A percentile compares a stretch with the other conserved stretches of the same genome.
Conservation (phyloP, 192 early-diverging fungal genomes). For the Entophlyctis luteolus region DNA sequence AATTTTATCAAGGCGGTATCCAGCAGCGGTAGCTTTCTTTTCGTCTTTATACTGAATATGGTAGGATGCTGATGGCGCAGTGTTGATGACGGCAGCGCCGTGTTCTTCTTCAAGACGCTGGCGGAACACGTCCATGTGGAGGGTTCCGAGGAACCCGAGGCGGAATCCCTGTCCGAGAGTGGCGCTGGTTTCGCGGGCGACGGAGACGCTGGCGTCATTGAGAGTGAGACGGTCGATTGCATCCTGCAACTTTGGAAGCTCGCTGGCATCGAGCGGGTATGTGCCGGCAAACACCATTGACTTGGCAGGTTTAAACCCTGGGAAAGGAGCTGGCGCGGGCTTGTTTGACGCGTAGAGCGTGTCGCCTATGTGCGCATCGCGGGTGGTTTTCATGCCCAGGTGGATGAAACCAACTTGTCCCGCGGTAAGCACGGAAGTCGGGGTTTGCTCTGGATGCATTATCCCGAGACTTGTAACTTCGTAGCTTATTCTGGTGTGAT, state of each 20-base stretch:
- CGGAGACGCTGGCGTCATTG: slow-evolving; percentile 90
- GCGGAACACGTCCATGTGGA: slow-evolving; percentile 98
- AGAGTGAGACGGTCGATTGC: slow-evolving; percentile 88
- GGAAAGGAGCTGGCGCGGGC: slow-evolving; percentile 32
- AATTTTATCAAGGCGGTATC: too few species aligned
- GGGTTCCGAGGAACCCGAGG: slow-evolving; percentile 88
- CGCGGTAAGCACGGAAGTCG: slow-evolving; percentile 38
- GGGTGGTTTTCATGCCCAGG: slow-evolving; percentile 86
- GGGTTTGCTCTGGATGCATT: slow-evolving; percentile 84
- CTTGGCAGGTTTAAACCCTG: slow-evolving; percentile 92
- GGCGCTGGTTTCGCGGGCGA: slow-evolving; percentile 63
- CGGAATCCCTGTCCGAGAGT: slow-evolving; percentile 95
- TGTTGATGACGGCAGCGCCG: slow-evolving; percentile 84
- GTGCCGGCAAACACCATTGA: slow-evolving; percentile 94
- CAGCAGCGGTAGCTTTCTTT: slow-evolving; percentile 4
- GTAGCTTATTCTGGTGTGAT: slow-evolving; percentile 72
- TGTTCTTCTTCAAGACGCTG: slow-evolving; percentile 91
- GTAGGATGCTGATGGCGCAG: slow-evolving; percentile 89
- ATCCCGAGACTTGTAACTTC: slow-evolving; percentile 89
- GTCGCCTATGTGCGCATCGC: slow-evolving; percentile 93
- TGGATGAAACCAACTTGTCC: slow-evolving; percentile 84
- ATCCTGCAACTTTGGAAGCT: slow-evolving; percentile 84
- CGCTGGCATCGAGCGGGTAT: slow-evolving; percentile 85
- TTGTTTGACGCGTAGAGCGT: slow-evolving; percentile 69
- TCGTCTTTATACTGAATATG: slow-evolving; percentile 42